phyloP scores from a whole-genome alignment of 2,329 filamentous ascomycete species.

The Phyllachora maydis region DNA sequence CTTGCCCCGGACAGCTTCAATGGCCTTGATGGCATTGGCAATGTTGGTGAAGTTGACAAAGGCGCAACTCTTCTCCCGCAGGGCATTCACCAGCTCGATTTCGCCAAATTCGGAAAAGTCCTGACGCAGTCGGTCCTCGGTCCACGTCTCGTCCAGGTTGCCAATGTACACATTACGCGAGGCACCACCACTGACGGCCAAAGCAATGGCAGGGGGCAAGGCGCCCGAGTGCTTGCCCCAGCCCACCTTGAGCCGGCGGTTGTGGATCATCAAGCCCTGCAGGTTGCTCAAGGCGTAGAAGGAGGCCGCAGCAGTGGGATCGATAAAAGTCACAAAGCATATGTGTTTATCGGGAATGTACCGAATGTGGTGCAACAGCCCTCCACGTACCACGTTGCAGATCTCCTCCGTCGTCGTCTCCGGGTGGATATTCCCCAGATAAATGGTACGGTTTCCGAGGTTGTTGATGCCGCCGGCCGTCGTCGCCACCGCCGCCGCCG shows the following conservation, averaged over 20 bases:
- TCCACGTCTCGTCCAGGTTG: constrained; percentile 94
- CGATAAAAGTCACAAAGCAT: constrained; percentile 98
- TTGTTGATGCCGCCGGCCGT: constrained; percentile 95
- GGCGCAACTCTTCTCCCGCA: constrained; percentile 96
- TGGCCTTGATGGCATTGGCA: constrained; percentile 97
- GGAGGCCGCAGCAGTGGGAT: constrained; percentile 89
- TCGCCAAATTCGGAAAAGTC: constrained; percentile 97
- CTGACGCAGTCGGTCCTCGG: constrained; percentile 81
- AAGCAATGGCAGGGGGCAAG: constrained; percentile 81
- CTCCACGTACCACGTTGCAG: constrained; percentile 93
- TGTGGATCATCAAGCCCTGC: constrained; percentile 98
- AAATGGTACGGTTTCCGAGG: constrained; percentile 90
- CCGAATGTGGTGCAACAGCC: constrained; percentile 89
- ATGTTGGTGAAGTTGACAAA: constrained; percentile 99
- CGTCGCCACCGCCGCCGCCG: constrained; percentile 87
- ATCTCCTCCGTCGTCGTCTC: constrained; percentile 99
- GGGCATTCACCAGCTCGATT: constrained; percentile 89
- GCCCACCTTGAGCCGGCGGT: constrained; percentile 90
- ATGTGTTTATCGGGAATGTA: constrained; percentile 99
- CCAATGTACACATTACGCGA: constrained; percentile 98
- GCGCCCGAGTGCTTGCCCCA: constrained; percentile 99
- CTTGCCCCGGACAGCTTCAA: constrained; percentile 82
- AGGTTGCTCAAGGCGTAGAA: constrained; percentile 97
- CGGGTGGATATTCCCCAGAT: constrained; percentile 94
- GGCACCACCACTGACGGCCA: constrained; percentile 88